Evolutionary conservation across 345 rosid genomes (phyloP), one percentile per base, ranked within the genome.

Genomic region (Linum tenue): DNA sequence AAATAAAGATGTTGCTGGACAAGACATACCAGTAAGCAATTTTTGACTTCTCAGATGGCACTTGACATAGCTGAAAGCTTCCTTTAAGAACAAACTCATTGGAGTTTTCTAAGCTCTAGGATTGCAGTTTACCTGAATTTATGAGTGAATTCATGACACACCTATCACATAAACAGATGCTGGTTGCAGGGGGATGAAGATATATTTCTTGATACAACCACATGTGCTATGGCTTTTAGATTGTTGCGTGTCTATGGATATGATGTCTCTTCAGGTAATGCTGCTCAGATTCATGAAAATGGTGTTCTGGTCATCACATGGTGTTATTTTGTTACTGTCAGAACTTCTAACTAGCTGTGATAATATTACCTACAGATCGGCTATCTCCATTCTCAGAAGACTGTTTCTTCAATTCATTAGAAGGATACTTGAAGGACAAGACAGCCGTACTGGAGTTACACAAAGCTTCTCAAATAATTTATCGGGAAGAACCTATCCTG

Each of bases 101-200:
- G 31, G 31, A 22, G 31, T 22, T 22, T 22, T 22, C 31, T 22
- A 22, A 22, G 31, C 31, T 22, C 31, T 22, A 22, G 31, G 31
- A 22, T 22, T 22, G 31, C 31, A 22, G 31, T 22, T 22, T 22
- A 22, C 31, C 31, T 22, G 31, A 22, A 22, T 22, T 22, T 22
- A 22, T 22, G 31, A 22, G 31, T 22, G 31, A 22, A 22, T 1
- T 22, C 31, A 1, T 22, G 31, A 22, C 31, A 22, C 31, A 22
- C 31, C 31, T 22, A 22, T 22, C 31, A 22, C 31, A 22, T 22
- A 22, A 22, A 22, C 31, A 22, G 31, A 38, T 58, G 37, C 1
- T 70, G 73, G 73, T 5, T 37, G 16, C 48, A 48, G 12, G 67
- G 64, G 2, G 66, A 64, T 39, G 64, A 70, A 2, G 73, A 70